Conservation (phyloP, 208 protist genomes). For the Leptomonas pyrrhocoris region DNA sequence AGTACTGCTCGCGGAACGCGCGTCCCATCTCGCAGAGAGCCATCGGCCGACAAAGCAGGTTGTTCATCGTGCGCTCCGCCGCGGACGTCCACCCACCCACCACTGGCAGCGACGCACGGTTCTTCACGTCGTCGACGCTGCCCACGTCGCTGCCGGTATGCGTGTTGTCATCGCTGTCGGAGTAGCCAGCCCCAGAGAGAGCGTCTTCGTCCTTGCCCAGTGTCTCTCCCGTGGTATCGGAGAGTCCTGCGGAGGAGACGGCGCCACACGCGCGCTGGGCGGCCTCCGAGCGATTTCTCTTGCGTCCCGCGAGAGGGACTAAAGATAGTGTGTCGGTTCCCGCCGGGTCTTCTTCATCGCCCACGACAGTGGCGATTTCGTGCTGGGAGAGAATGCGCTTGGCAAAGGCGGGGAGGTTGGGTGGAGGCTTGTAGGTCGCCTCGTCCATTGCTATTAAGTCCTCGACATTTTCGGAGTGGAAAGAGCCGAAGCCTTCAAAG, state of each 20-base stretch:
- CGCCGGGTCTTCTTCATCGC: neutral
- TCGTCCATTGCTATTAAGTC: slow-evolving; percentile 61
- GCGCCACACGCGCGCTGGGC: neutral
- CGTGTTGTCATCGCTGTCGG: slow-evolving; percentile 5
- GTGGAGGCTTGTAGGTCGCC: slow-evolving; percentile 56
- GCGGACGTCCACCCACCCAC: slow-evolving; percentile 10
- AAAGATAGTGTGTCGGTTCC: neutral
- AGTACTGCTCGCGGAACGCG: slow-evolving; percentile 60
- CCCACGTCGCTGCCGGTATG: neutral
- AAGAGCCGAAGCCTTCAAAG: slow-evolving; percentile 92
- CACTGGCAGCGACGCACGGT: neutral
- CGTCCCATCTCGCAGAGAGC: slow-evolving; percentile 45
- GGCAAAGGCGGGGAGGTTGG: slow-evolving; percentile 49
- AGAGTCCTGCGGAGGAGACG: slow-evolving; percentile 8
- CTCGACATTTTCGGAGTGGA: slow-evolving; percentile 92
- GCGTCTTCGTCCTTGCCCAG: neutral
- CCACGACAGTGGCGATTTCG: slow-evolving; percentile 34
- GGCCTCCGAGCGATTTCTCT: slow-evolving; percentile 16
- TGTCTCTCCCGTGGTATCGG: slow-evolving; percentile 9
- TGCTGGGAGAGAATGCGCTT: slow-evolving; percentile 38
- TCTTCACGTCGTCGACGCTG: slow-evolving; percentile 2
- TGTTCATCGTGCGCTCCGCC: slow-evolving; percentile 7
- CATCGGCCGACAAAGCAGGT: slow-evolving; percentile 2
- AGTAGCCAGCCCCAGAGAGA: slow-evolving; percentile 15
- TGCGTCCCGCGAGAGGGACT: neutral